Percentiles rank a stretch among this genome's conserved stretches.
Conservation (phyloP, 1,284 basidiomycete species). For the Somion occarium region DNA sequence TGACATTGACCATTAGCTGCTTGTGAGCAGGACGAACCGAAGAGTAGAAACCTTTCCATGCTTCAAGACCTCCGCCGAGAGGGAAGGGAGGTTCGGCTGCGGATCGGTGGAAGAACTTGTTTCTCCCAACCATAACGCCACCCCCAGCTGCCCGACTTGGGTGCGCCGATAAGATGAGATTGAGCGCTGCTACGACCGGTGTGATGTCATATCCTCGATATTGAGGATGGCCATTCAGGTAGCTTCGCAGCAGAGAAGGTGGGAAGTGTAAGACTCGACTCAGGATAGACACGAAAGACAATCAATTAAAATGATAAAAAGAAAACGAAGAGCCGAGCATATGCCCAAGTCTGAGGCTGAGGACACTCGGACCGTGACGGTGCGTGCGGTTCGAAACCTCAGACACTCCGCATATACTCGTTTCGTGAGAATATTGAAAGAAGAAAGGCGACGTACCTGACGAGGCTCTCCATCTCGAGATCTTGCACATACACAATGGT, state of each 20-base stretch:
- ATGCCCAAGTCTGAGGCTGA: slow-evolving; percentile 18
- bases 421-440: background rate
- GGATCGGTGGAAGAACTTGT: slow-evolving; percentile 69
- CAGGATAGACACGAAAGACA: background rate
- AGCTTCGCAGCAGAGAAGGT: slow-evolving; percentile 38
- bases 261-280: slow-evolving; percentile 6
- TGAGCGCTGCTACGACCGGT: slow-evolving; percentile 68
- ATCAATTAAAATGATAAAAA: slow-evolving; percentile 8
- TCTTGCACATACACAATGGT: slow-evolving; percentile 54
- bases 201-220: slow-evolving; percentile 60
- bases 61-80: slow-evolving; percentile 62
- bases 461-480: slow-evolving; percentile 54
- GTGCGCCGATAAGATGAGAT: slow-evolving; percentile 61
- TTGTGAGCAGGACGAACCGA: slow-evolving; percentile 69
- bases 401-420: slow-evolving; percentile 15
- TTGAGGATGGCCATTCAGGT: slow-evolving; percentile 54
- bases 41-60: slow-evolving; percentile 70
- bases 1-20: slow-evolving; percentile 77
- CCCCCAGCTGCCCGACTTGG: slow-evolving; percentile 53
- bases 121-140: slow-evolving; percentile 70
- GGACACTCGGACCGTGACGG: slow-evolving; percentile 12
- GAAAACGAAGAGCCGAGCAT: slow-evolving; percentile 11
- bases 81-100: slow-evolving; percentile 34
- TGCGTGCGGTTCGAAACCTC: slow-evolving; percentile 14
- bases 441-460: slow-evolving; percentile 38